Evolutionary conservation across 352 stramenopile genomes (phyloP), one percentile per base, ranked within the genome.

Genomic region (Phytophthora pluvialis): DNA sequence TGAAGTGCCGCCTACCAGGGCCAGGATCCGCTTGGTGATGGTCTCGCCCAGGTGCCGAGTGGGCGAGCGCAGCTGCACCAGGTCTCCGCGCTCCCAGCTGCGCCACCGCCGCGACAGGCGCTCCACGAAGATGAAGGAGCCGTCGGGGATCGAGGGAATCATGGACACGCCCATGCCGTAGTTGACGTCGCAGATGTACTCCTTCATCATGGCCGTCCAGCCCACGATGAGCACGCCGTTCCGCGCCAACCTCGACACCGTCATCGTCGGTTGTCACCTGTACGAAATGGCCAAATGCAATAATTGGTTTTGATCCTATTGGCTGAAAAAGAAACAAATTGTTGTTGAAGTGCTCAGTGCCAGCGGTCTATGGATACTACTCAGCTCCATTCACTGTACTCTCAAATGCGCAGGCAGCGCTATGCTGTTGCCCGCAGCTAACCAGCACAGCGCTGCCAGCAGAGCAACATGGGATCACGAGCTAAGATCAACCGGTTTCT

Each of bases 1-100:
- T 57, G 21, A 43, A 44, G 7, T 18, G 18, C 6, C 25, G n/a
- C 57, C 12, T 76, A 93, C 87, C 71, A 95, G 50, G 3, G 88
- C 90, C 29, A 96, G 67, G 45, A 97, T 88, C 49, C 90, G 86
- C 78, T 97, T 97, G 65, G 83, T 93, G 33, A 97, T 86, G 48
- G 83, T 93, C 45, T 90, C 81, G 46, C 81, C 82, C 42, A 80
- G 65, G 53, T 70, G 75, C 5, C 89, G 85, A 35, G 85, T 93
- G 11, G 90, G 90, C 21, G 90, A 97, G 40, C 77, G 73, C 16
- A 92, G 68, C 44, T 97, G 72, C 60, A 97, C 89, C 40, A 97
- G 66, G 65, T 97, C 90, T 35, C 86, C 87, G 32, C 81, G 78
- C 32, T 91, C 40, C 70, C 85, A 85, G 12, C 65, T 54, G 25